Evolutionary conservation across 225 moss, liverwort and hornwort species (phyloP), one percentile per base, ranked within the genome.

Genomic region (Sphagnum tenellum): DNA sequence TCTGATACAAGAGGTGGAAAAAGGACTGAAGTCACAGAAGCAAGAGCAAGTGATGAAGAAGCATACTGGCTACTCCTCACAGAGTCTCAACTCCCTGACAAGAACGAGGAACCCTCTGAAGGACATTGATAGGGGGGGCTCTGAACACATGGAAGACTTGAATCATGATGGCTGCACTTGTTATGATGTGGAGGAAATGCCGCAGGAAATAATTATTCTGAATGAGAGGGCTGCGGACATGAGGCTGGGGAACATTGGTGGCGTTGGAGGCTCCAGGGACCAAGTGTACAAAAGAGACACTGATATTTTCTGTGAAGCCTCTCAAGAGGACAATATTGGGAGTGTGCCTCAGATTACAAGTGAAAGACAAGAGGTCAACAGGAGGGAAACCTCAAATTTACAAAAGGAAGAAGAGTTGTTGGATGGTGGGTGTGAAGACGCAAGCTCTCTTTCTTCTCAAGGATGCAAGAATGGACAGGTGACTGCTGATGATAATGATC

Each of bases 141-240:
- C 29, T 29, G 83, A 76, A 57, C 79, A 83, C 51, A 77, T 83
- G 56, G 83, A 83, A 68, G 83, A 83, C 14, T 67, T 79, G 45
- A 62, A 66, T 52, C 65, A 61, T 2, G 74, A 73, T 57, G 29
- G 29, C 29, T 29, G 29, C 29, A 29, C 29, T 29, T 29, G 29
- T 29, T 29, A 29, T 29, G 29, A 29, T 29, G 29, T 29, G 29
- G 29, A 29, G 29, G 29, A 29, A 29, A 29, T 29, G 29, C 29
- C 1, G 29, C 29, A 29, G 29, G 29, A 29, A 29, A 29, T 29
- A 29, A 29, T 29, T 29, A 1, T 29, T 29, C 29, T 29, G 29
- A 29, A 29, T 29, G 29, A 29, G 29, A 29, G 29, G 29, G 29
- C 29, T 29, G 29, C 1, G 29, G 29, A 29, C 29, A 29, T 29